Evolutionary conservation across 768 basidiomycete genomes (phyloP), one percentile per base, ranked within the genome.

Genomic region (Sarcomyxa edulis): DNA sequence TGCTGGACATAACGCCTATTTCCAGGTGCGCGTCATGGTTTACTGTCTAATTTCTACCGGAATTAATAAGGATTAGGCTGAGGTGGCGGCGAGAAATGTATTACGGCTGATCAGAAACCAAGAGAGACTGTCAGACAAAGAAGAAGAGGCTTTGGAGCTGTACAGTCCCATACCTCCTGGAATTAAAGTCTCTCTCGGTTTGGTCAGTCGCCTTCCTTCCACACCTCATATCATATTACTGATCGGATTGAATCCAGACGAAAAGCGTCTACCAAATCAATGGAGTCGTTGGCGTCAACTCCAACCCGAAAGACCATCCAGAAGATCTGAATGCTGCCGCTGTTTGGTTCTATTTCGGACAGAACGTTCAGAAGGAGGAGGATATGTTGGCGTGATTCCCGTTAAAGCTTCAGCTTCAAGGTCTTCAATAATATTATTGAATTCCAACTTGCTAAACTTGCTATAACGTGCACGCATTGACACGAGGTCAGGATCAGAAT

Each of bases 111-210:
- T 79, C 16, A 54, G 58, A 15, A 49, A 44, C 23, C 27, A 36
- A 5, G n/a, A n/a, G n/a, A n/a, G n/a, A n/a, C n/a, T n/a, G n/a
- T n/a, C n/a, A n/a, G 32, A 46, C 9, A 37, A 37, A 7, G 41
- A 33, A 9, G 48, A 33, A 0, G 56, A 60, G 16, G 48, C 53
- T n/a, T 53, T 79, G 16, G 70, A 71, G 35, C 52, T 49, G 7
- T 79, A 80, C 43, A 51, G 35, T 0, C 74, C 78, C 1, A 59
- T 65, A 5, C 47, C 55, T 8, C 74, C 76, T 0, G 74, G 65
- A 12, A 81, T 82, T 61, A 81, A 81, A 50, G 66, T 83, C 2
- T 74, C 80, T 1, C 65, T 83, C 16, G 80, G 80, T 4, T 45
- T 81, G 34, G 74, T 77, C 35, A 47, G 72, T 61, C 1, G 20